These are phyloP conservation scores for Dianthus caryophyllus DNA, from an alignment of 148 eudicot genomes.

Conservation along the genomic window DNA sequence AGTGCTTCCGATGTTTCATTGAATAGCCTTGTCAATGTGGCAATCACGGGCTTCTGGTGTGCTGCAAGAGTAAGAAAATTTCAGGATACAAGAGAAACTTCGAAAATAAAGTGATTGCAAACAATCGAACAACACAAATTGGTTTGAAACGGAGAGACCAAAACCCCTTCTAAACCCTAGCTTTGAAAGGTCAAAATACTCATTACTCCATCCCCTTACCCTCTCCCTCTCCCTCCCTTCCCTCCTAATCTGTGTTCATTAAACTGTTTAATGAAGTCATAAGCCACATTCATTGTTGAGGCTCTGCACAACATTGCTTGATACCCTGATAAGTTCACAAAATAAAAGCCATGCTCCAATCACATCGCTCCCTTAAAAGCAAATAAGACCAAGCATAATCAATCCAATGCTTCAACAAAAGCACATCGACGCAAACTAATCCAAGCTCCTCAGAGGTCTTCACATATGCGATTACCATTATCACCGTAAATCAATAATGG, in stretches of 20 bases:
- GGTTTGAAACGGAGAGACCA: constrained; percentile 5
- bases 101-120: background rate
- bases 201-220: too few relatives aligned
- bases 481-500: too few relatives aligned
- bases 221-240: too few relatives aligned
- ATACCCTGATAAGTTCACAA: background rate
- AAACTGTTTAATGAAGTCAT: background rate
- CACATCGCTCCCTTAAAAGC: background rate
- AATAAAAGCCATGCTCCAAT: background rate
- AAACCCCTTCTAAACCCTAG: background rate
- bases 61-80: constrained; percentile 40
- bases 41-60: constrained; percentile 70
- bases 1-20: constrained; percentile 79
- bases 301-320: background rate
- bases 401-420: background rate
- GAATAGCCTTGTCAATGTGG: constrained; percentile 78
- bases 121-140: background rate
- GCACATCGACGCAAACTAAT: background rate
- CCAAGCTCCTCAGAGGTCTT: background rate
- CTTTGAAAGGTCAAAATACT: too few relatives aligned
- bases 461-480: background rate
- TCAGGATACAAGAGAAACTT: background rate
- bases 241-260: too few relatives aligned
- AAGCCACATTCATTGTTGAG: background rate
- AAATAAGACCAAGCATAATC: background rate